Conservation (phyloP, 2,329 filamentous ascomycete genomes). For the Phialophora verrucosa region DNA sequence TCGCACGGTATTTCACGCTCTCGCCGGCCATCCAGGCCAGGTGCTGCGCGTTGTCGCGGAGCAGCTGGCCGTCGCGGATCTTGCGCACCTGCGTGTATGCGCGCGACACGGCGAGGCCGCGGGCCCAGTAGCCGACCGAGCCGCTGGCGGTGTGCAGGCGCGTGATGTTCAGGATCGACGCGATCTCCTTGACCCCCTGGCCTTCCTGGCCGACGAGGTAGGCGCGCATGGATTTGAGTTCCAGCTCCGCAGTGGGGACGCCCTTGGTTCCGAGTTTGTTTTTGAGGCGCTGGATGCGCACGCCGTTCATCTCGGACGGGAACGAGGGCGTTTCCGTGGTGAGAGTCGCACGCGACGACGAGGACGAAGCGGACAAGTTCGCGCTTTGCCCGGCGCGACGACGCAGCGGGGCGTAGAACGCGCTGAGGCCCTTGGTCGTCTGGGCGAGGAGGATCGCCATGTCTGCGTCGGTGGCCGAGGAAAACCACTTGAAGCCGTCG, state of each 20-base stretch:
- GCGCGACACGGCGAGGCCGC: slow-evolving; percentile 49
- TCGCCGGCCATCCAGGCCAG: slow-evolving; percentile 36
- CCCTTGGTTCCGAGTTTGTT: slow-evolving; percentile 73
- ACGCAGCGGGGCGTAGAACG: slow-evolving; percentile 69
- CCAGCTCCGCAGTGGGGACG: slow-evolving; percentile 74
- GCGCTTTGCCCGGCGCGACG: slow-evolving; percentile 17
- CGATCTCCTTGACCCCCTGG: slow-evolving; percentile 70
- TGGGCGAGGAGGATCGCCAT: slow-evolving; percentile 70
- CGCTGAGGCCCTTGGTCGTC: slow-evolving; percentile 61
- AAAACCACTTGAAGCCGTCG: slow-evolving; percentile 75
- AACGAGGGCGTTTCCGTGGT: slow-evolving; percentile 1
- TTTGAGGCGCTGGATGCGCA: slow-evolving; percentile 72
- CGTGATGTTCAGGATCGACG: slow-evolving; percentile 71
- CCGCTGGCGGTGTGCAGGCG: slow-evolving; percentile 51
- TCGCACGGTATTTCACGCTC: slow-evolving; percentile 42
- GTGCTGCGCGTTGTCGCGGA: slow-evolving; percentile 50
- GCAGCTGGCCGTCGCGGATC: slow-evolving; percentile 46
- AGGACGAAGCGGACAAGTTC: background rate
- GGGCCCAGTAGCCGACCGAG: slow-evolving; percentile 47
- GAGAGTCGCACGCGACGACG: background rate
- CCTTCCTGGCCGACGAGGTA: slow-evolving; percentile 72
- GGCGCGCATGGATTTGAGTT: slow-evolving; percentile 66
- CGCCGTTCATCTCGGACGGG: slow-evolving; percentile 59
- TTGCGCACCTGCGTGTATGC: slow-evolving; percentile 50
- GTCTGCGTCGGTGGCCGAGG: slow-evolving; percentile 68